phyloP scores from a whole-genome alignment of 441 rosid genomes.

The Flueggea neowawraea region DNA sequence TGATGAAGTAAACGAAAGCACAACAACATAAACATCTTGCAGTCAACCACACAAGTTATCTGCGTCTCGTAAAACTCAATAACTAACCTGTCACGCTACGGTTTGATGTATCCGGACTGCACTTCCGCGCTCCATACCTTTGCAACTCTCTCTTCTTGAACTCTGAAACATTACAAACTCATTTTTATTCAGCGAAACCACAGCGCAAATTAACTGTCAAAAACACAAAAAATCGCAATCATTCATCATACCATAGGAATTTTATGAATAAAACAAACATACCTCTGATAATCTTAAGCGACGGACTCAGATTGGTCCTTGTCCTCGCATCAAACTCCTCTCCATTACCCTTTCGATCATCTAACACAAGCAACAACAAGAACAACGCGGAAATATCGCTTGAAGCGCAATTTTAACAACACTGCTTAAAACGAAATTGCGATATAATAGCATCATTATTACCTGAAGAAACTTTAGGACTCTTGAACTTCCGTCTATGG shows the following conservation, averaged over 20 bases:
- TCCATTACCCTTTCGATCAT: slow-evolving; percentile 26
- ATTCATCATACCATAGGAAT: too few relatives aligned
- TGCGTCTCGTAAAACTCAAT: neutral
- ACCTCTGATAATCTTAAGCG: slow-evolving; percentile 49
- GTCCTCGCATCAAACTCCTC: slow-evolving; percentile 13
- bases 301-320: slow-evolving; percentile 29
- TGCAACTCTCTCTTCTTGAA: slow-evolving; percentile 52
- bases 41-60: neutral
- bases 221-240: too few relatives aligned
- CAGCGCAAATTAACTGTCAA: neutral
- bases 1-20: neutral
- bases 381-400: neutral
- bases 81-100: slow-evolving; percentile 35
- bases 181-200: neutral
- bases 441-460: slow-evolving; percentile 2
- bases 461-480: slow-evolving; percentile 37
- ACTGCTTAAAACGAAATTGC: neutral
- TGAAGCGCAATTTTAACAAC: neutral
- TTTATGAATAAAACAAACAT: neutral
- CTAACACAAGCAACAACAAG: slow-evolving; percentile 9
- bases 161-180: slow-evolving; percentile 32
- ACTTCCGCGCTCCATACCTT: slow-evolving; percentile 31
- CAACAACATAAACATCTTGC: neutral
- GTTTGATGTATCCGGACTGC: slow-evolving; percentile 22
- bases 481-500: slow-evolving; percentile 37